Evolutionary conservation across 176 grass and related monocot species (phyloP).

Genomic region (Aegilops speltoides): DNA sequence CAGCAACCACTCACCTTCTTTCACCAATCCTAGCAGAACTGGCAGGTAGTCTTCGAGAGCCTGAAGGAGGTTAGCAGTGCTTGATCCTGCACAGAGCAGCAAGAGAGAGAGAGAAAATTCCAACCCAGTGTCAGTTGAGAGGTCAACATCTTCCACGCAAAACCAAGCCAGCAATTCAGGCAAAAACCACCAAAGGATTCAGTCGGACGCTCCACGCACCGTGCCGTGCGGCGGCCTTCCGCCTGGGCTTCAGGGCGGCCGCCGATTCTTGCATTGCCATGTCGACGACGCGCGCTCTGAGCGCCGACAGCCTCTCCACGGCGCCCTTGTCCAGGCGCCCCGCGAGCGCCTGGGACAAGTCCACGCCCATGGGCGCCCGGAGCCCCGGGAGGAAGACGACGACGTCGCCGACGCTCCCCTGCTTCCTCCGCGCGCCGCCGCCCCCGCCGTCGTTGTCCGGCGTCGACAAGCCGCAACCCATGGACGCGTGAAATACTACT

Average conservation of each 20-base stretch:
- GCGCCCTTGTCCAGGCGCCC: slow-evolving; percentile 41
- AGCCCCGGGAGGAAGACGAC: slow-evolving; percentile 87
- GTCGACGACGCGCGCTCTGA: slow-evolving; percentile 60
- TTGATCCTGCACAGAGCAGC: slow-evolving; percentile 44
- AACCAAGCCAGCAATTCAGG: neutral
- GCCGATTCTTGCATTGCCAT: slow-evolving; percentile 79
- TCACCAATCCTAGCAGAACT: slow-evolving; percentile 67
- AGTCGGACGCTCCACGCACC: slow-evolving; percentile 43
- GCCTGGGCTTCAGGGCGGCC: slow-evolving; percentile 53
- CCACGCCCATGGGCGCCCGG: slow-evolving; percentile 63
- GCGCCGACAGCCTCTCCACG: slow-evolving; percentile 52
- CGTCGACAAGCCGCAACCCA: slow-evolving; percentile 75
- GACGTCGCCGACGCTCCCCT: slow-evolving; percentile 74
- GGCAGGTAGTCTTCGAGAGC: slow-evolving; percentile 83
- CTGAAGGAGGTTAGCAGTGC: slow-evolving; percentile 60
- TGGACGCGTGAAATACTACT: neutral
- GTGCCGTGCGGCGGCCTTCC: slow-evolving; percentile 62
- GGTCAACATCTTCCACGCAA: slow-evolving; percentile 21
- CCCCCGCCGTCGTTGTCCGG: slow-evolving; percentile 35
- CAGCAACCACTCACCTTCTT: slow-evolving; percentile 54
- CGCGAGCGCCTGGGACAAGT: slow-evolving; percentile 56
- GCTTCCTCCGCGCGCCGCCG: slow-evolving; percentile 38
- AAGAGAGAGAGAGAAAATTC: neutral
- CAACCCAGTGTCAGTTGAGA: slow-evolving; percentile 11
- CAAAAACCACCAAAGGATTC: slow-evolving; percentile 11